phyloP scores from a whole-genome alignment of 2,329 filamentous ascomycete genomes.

The Sporothrix luriei region DNA sequence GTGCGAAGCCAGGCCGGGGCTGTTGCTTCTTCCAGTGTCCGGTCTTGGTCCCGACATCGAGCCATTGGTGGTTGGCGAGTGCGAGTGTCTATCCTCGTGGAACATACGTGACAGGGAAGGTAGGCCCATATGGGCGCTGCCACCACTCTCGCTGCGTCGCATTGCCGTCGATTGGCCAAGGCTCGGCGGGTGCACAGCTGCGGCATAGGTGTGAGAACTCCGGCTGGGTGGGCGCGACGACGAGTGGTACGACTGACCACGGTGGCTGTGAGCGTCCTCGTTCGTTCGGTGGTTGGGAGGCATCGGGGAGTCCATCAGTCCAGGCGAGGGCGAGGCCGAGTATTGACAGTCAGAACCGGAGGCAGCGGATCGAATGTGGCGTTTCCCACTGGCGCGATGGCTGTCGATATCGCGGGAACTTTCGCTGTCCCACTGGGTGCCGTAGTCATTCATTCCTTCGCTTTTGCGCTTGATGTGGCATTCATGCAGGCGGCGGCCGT shows the following conservation, averaged over 20 bases:
- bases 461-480: slow-evolving; percentile 10
- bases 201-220: slow-evolving; percentile 36
- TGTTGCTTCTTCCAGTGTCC: slow-evolving; percentile 17
- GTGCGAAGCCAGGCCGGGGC: slow-evolving; percentile 39
- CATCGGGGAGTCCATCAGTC: slow-evolving; percentile 48
- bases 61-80: slow-evolving; percentile 33
- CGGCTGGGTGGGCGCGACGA: slow-evolving; percentile 34
- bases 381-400: slow-evolving; percentile 46
- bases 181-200: slow-evolving; percentile 11
- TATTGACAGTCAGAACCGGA: slow-evolving; percentile 53
- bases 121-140: slow-evolving; percentile 44
- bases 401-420: slow-evolving; percentile 38
- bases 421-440: slow-evolving; percentile 53
- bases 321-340: slow-evolving; percentile 45
- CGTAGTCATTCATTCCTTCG: slow-evolving; percentile 39
- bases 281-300: slow-evolving; percentile 37
- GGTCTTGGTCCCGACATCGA: slow-evolving; percentile 34
- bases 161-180: slow-evolving; percentile 20
- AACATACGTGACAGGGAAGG: slow-evolving; percentile 55
- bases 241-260: slow-evolving; percentile 38
- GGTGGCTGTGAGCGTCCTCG: slow-evolving; percentile 41
- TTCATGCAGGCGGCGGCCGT: slow-evolving; percentile 41
- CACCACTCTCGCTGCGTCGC: slow-evolving; percentile 35
- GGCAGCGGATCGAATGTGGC: slow-evolving; percentile 53
- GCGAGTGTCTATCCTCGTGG: slow-evolving; percentile 46